phyloP scores from a whole-genome alignment of 2,329 filamentous ascomycete species.

The Stenocarpella maydis region DNA sequence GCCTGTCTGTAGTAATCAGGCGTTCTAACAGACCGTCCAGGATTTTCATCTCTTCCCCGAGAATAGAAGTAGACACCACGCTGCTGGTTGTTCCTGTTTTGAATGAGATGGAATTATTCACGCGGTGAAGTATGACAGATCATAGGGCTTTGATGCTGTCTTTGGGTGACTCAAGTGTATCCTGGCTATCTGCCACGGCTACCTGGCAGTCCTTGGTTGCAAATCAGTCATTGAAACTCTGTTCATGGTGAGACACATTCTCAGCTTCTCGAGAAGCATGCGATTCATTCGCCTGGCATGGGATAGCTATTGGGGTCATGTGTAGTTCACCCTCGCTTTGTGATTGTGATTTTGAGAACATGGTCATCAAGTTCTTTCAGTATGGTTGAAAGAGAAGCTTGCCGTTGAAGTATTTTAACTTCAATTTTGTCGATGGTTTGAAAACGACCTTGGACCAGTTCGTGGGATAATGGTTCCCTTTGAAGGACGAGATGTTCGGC shows the following conservation, averaged over 20 bases:
- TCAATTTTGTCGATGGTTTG: neutral
- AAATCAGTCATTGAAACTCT: neutral
- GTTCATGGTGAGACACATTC: fast-evolving
- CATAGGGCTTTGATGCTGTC: constrained; percentile 4
- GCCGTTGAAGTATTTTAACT: neutral
- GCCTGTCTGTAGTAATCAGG: neutral
- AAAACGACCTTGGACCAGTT: neutral
- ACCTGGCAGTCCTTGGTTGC: neutral
- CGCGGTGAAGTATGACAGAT: neutral
- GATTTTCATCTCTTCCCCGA: neutral
- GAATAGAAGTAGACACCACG: neutral
- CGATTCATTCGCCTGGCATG: too few species aligned
- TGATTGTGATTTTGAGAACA: neutral
- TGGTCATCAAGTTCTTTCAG: neutral
- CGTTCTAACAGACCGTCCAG: neutral
- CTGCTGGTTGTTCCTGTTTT: neutral
- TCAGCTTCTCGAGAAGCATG: too few species aligned
- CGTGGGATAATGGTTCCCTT: neutral
- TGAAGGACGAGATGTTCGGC: neutral
- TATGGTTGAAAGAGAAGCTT: neutral
- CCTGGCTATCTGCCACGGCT: neutral
- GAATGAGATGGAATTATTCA: neutral
- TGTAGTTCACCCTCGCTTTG: neutral
- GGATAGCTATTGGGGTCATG: neutral
- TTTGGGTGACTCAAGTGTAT: neutral